A percentile compares a stretch with the other conserved stretches of the same genome.
Evolutionary conservation across 225 moss, liverwort and hornwort species (phyloP).

Genomic region (Pseudoscleropodium purum): DNA sequence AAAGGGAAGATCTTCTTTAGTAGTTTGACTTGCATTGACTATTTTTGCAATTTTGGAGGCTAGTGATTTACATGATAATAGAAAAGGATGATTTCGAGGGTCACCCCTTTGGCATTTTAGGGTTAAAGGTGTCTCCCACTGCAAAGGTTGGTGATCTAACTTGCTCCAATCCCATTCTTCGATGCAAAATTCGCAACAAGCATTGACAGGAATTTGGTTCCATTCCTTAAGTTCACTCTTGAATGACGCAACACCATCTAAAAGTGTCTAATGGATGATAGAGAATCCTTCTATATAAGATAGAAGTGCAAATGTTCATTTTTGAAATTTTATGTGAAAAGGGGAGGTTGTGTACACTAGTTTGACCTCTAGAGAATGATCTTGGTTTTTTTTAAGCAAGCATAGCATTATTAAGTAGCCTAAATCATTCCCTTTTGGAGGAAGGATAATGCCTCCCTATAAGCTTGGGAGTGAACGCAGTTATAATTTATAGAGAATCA

Average conservation of each 20-base stretch:
- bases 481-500: too few relatives aligned
- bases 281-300: not conserved
- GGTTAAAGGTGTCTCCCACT: not conserved
- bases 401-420: too few relatives aligned
- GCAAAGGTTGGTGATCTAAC: not conserved
- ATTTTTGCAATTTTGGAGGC: too few relatives aligned
- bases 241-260: fast-evolving
- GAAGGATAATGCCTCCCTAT: too few relatives aligned
- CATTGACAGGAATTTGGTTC: not conserved
- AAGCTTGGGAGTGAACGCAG: too few relatives aligned
- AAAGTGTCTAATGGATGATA: not conserved
- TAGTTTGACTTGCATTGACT: too few relatives aligned
- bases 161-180: not conserved
- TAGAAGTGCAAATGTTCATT: not conserved
- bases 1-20: too few relatives aligned
- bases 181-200: not conserved
- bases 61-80: too few relatives aligned
- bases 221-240: not conserved
- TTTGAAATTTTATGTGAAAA: not conserved
- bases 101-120: too few relatives aligned
- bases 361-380: not conserved
- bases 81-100: too few relatives aligned
- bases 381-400: not conserved
- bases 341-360: not conserved
- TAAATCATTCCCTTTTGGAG: too few relatives aligned